Evolutionary conservation across 1,284 basidiomycete species (phyloP), one percentile per base, ranked within the genome.

Genomic region (Cryptococcus sp.): DNA sequence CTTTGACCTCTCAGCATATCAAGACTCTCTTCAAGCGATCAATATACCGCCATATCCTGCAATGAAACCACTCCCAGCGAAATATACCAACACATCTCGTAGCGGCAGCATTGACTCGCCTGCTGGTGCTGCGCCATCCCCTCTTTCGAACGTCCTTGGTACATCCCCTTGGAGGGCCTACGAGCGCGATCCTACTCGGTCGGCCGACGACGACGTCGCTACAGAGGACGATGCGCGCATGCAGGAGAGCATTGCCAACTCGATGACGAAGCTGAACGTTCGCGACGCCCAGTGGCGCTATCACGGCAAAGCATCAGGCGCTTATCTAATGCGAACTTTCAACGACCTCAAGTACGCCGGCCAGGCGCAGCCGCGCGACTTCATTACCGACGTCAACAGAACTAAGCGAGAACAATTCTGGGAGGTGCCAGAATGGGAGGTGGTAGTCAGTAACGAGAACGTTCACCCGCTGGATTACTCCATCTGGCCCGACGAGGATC

Each of bases 301-400:
- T 74, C 87, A 87, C 62, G 88, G 88, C 1, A 87, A 88, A 68
- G 87, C 86, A 1, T 89, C 87, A 53, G 84, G 85, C 3, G 82
- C 85, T 1, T 84, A 84, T 77, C 81, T 90, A 11, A 78, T 90
- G 47, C 84, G 84, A 45, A 82, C 84, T 2, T 86, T 88, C 17
- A 81, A 88, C 22, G 84, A 86, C 55, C 76, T 89, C 19, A 89
- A 88, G 71, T 82, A 84, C 42, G 58, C 62, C 4, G 23, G 44
- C 5, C 13, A 51, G 25, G 11, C 15, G 23, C 25, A n/a, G 45
- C 15, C 27, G 42, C 17, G 47, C 38, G 52, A 60, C 20, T 64
- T 76, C 50, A 56, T 75, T 10, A 69, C 73, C 50, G 66, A 66
- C 15, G 59, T 77, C 17, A 65, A 61, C 22, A 57, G 53, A 31